Conservation (phyloP, 2,329 filamentous ascomycete species). For the Rosellinia necatrix region DNA sequence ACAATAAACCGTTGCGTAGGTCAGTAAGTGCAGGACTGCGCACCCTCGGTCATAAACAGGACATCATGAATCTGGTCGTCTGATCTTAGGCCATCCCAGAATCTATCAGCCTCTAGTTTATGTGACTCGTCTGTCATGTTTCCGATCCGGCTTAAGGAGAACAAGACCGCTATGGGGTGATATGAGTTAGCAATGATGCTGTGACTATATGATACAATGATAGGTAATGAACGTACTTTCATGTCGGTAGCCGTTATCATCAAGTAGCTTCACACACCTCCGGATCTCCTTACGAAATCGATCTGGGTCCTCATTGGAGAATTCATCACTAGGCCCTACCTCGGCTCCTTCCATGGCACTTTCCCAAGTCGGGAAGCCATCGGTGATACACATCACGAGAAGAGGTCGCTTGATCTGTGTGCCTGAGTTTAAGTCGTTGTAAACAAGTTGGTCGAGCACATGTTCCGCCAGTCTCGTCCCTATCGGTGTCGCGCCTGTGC, state of each 20-base stretch:
- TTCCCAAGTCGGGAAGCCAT: slow-evolving; percentile 24
- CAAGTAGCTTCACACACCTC: slow-evolving; percentile 6
- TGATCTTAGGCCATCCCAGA: slow-evolving; percentile 16
- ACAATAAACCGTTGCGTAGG: not conserved
- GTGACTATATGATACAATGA: too few species aligned
- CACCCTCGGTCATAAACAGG: slow-evolving; percentile 23
- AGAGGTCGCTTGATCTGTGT: slow-evolving; percentile 19
- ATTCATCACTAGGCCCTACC: slow-evolving; percentile 6
- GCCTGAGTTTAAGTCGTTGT: slow-evolving; percentile 10
- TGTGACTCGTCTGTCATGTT: slow-evolving; percentile 24
- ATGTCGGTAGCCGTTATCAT: slow-evolving; percentile 11
- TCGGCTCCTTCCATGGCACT: slow-evolving; percentile 9
- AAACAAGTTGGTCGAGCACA: slow-evolving; percentile 26
- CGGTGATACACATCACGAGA: slow-evolving; percentile 25
- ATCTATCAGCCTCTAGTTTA: slow-evolving; percentile 11
- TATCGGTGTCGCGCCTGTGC: slow-evolving; percentile 23
- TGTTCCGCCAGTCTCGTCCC: slow-evolving; percentile 23
- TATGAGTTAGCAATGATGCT: not conserved
- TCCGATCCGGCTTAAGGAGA: slow-evolving; percentile 24
- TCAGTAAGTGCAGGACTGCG: not conserved
- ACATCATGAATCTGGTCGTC: slow-evolving; percentile 20
- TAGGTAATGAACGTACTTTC: slow-evolving; percentile 16
- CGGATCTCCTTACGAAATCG: slow-evolving; percentile 23
- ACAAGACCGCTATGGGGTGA: slow-evolving; percentile 17
- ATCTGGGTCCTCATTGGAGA: slow-evolving; percentile 16